Base-by-base conservation (phyloP, 169 alveolate species). In the Cryptosporidium andersoni region DNA sequence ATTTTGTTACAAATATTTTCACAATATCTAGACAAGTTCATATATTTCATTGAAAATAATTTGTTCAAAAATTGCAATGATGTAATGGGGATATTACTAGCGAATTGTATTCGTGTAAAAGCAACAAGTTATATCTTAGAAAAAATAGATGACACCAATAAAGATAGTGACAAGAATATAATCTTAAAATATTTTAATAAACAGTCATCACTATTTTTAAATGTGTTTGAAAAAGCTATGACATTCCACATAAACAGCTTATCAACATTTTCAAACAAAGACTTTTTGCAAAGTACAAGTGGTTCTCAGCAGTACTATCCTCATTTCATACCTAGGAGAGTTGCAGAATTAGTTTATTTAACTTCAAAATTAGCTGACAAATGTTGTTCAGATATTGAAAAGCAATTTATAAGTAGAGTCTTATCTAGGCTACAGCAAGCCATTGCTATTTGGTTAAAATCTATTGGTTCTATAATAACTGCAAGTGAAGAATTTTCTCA, bases 391-490 rank as follows among this genome's bases (percentile, higher is more conserved):
- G 67, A 58, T n/a, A n/a, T 58, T 16, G 16, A 45, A 2, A 64
- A 40, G 2, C 65, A 60, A 9, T 25, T 34, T 16, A 37, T 62
- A 2, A 53, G 7, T 53, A 74, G 48, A 74, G 16, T 74, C 25
- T 4, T 58, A 43, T 34, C 45, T 37, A 74, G 43, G 45, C 7
- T 55, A 58, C 62, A 74, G 47, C 51, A 49, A 1, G 55, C 74
- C 12, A 14, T 74, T 39, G 62, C 66, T 25, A 74, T 25, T 14
- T 74, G 85, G 85, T n/a, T 74, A 34, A 64, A 64, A 45, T 37
- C 12, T 14, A 60, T 11, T 16, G 40, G 65, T 14, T 34, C 25
- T 25, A 25, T 25, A 60, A 34, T 60, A 60, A 5, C 40, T 60
- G 40, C 65, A 60, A 60, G 25, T 25, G 25, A 25, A n/a, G 65